phyloP scores from a whole-genome alignment of 1,139 yeast species.

The Protomyces arabidopsidicola region DNA sequence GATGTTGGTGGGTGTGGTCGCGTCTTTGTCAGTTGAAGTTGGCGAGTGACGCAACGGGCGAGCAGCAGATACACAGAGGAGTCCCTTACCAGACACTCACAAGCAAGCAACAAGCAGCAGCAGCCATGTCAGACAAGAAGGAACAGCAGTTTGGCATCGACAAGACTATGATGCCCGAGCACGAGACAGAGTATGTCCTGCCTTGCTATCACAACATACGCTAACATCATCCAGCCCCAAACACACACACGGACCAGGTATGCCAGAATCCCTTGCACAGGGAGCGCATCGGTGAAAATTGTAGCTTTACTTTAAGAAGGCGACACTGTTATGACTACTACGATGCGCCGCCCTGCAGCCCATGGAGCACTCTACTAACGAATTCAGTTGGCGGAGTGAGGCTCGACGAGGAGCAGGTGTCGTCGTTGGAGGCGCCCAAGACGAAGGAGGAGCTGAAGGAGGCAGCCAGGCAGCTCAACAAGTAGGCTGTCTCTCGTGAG shows the following conservation, averaged over 20 bases:
- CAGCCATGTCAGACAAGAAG: slow-evolving; percentile 18
- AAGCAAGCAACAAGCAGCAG: neutral
- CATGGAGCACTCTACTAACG: too few species aligned
- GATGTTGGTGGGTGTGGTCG: neutral
- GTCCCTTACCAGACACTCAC: neutral
- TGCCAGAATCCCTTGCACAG: neutral
- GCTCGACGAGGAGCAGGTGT: slow-evolving; percentile 8
- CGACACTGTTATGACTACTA: too few species aligned
- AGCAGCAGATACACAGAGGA: neutral
- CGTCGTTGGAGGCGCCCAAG: slow-evolving; percentile 24
- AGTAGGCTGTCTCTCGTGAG: neutral
- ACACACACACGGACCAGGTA: slow-evolving; percentile 22
- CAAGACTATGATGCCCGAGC: slow-evolving; percentile 28
- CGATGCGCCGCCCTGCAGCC: too few species aligned
- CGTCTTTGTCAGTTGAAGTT: neutral
- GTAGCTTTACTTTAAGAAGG: too few species aligned
- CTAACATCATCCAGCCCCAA: slow-evolving; percentile 1
- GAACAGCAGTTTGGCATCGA: slow-evolving; percentile 23
- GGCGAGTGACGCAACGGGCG: neutral
- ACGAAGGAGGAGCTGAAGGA: slow-evolving; percentile 23
- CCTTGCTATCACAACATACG: neutral
- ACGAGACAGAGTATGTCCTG: slow-evolving; percentile 6
- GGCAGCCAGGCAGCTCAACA: slow-evolving; percentile 10
- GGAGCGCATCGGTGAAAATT: too few species aligned
- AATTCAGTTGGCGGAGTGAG: slow-evolving; percentile 1